Base-by-base conservation (phyloP, 139 green algal genomes). In the Pleodorina starrii region DNA sequence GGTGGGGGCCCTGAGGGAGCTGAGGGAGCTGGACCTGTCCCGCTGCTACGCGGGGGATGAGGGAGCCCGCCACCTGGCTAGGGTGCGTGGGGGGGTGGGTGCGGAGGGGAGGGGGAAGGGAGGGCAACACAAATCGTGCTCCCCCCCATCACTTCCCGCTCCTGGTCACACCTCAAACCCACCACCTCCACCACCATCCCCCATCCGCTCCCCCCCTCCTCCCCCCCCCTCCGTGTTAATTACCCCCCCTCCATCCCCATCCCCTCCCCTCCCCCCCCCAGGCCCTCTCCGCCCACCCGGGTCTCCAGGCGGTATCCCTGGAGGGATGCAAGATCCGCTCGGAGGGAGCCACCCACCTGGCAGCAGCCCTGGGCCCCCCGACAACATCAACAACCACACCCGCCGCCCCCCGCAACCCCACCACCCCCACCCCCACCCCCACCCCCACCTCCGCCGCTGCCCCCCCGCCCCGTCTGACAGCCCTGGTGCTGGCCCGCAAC, bases 291-390 rank as follows among this genome's bases (percentile, higher is more conserved):
- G 23, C 48, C 9, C 84, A 83, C 38, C 84, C 84, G 0, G 2
- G 48, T 2, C 51, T 89, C 14, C 9, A 25, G 27, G 0, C 2
- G 29, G 71, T 84, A 1, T 40, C 48, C 36, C 73, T 90, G 32
- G 57, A 68, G 43, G 82, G 78, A 59, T 94, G 91, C 86, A 94
- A 94, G 89, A 82, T 94, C 85, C 80, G 91, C 0, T 51, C 89
- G 3, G 91, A 94, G 36, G 91, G 89, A 29, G 85, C 83, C 25
- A 48, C 48, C 35, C 86, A 92, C 82, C 74, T 94, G 0, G 89
- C 80, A 1, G 57, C 69, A 6, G 89, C 91, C 3, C 89, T 94
- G 59, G 91, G 59, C 0, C 5, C 48, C 73, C 5, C 54, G 36
- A n/a, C 50, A 19, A 11, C 42, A 17, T 14, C 69, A 23, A 10